A percentile compares a stretch with the other conserved stretches of the same genome.
Evolutionary conservation across 148 eudicot genomes (phyloP).

Genomic region (Cornus florida): DNA sequence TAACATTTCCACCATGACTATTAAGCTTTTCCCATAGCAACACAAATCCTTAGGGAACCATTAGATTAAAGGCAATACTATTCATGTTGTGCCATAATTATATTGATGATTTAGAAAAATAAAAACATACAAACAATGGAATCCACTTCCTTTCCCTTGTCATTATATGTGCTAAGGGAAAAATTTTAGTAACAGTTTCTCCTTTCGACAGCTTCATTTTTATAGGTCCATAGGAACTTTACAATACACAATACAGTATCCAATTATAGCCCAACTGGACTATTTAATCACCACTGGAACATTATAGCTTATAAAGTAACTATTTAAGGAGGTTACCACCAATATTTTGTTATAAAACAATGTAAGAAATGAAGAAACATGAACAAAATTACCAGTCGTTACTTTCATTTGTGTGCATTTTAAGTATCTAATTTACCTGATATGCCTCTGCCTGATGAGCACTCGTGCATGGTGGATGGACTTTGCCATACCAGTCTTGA

Average conservation of each 20-base stretch:
- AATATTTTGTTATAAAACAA: neutral
- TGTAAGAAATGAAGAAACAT: neutral
- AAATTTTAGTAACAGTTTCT: neutral
- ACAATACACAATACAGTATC: neutral
- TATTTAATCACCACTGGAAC: no score
- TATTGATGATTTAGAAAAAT: neutral
- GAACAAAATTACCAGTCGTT: neutral
- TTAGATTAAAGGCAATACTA: no score
- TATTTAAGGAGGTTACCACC: neutral
- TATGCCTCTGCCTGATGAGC: conserved; percentile 39
- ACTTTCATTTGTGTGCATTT: neutral
- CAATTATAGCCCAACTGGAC: neutral
- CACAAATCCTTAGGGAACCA: no score
- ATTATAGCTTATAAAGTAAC: neutral
- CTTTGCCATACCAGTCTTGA: conserved; percentile 44
- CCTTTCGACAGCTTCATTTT: neutral
- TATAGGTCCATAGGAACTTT: neutral
- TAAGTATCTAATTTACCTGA: conserved; percentile 17
- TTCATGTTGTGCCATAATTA: neutral
- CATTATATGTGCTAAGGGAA: neutral
- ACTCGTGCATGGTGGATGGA: conserved; percentile 44
- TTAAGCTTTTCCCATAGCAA: neutral
- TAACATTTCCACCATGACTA: neutral
- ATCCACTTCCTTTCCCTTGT: neutral
- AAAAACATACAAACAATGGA: neutral